Base-by-base conservation (phyloP, 805 yeast genomes). In the Metschnikowia amazonensis region DNA sequence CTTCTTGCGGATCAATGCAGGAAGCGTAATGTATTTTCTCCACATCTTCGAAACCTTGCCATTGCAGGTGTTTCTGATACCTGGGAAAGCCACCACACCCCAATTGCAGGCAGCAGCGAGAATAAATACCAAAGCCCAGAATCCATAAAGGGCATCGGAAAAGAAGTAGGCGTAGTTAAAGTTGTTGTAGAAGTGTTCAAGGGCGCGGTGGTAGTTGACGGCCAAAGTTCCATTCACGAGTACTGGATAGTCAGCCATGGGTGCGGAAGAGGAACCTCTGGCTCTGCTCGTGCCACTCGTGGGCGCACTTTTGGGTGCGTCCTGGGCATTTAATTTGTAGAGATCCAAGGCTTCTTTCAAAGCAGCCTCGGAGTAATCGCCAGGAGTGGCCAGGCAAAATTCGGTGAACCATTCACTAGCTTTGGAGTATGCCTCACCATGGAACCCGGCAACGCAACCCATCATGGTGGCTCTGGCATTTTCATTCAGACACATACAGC, bases 1-100 rank as follows among this genome's bases (percentile, higher is more conserved):
- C 16, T 57, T 49, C 37, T 47, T 57, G 1, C 60, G 61, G 20
- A 47, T 46, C 4, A 68, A 56, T 0, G 80, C 73, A 11, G 80
- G 79, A 8, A 70, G 51, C 0, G 69, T 60, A 7, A 75, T 38
- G 31, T 62, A 56, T 14, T 63, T 62, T 48, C 78, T 60, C 46
- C 71, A 52, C 48, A 59, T 46, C 46, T 68, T 74, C 4, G 69
- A 50, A 2, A 63, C 9, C 3, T 63, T 59, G 45, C 60, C 67
- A 6, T 55, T 50, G 43, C 43, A 51, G 6, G 13, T 7, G 9
- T 25, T 33, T 24, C 57, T 36, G 28, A 46, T 23, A 7, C 44
- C 32, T 1, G 58, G 58, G 41, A 52, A 52, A 4, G 49, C 24
- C 14, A 42, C 43, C 38, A 44, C 49, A 5, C 43, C 36, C 58